phyloP scores from a whole-genome alignment of 768 basidiomycete genomes.

The Hygrocybe punicea region DNA sequence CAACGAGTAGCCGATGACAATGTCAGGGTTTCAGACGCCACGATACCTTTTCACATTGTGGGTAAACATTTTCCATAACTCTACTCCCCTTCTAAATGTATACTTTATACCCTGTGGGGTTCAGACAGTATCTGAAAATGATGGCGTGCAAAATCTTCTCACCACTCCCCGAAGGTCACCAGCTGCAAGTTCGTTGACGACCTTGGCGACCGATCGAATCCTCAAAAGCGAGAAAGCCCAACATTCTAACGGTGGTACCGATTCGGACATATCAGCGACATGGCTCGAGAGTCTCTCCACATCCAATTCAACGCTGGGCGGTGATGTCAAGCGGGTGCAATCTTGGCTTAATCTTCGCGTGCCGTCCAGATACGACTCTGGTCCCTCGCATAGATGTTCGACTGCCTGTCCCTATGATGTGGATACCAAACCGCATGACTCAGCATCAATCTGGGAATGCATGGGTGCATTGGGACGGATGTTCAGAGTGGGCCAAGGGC shows the following conservation, averaged over 20 bases:
- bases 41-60: neutral
- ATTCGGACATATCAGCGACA: constrained; percentile 18
- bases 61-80: neutral
- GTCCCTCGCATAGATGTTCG: constrained; percentile 10
- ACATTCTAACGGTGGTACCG: constrained; percentile 30
- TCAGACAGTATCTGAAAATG: neutral
- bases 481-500: constrained; percentile 21
- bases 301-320: constrained; percentile 5
- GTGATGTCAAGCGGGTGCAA: constrained; percentile 7
- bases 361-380: constrained; percentile 13
- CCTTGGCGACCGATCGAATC: constrained; percentile 25
- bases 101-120: neutral
- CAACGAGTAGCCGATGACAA: constrained; percentile 27
- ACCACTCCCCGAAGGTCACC: neutral
- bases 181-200: neutral
- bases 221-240: constrained; percentile 37
- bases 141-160: neutral
- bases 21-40: constrained; percentile 2
- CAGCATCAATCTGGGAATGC: constrained; percentile 17
- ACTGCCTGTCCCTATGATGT: neutral
- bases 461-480: constrained; percentile 17
- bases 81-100: neutral
- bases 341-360: constrained; percentile 25
- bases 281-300: constrained; percentile 32
- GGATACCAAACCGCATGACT: neutral